Conservation (phyloP, 1,139 yeast genomes). For the Casaregolazyma suthepensis region DNA sequence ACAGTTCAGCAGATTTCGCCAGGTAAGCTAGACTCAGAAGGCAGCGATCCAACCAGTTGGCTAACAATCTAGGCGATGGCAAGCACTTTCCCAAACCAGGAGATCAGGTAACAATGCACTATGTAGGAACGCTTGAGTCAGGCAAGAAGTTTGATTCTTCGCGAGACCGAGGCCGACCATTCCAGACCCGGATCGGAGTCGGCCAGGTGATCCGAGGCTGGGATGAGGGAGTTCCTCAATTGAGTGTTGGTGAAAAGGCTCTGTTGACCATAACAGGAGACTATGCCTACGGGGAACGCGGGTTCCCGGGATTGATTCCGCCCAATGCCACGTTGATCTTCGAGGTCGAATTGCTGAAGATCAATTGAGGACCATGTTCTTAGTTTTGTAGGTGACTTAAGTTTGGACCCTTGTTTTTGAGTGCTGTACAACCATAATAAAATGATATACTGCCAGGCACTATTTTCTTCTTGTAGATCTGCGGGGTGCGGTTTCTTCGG, state of each 20-base stretch:
- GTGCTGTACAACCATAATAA: background rate
- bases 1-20: slow-evolving; percentile 33
- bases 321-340: slow-evolving; percentile 91
- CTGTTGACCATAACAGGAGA: slow-evolving; percentile 86
- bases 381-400: background rate
- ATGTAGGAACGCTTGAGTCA: slow-evolving; percentile 88
- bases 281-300: slow-evolving; percentile 90
- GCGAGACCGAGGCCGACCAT: slow-evolving; percentile 88
- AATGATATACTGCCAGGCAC: background rate
- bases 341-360: slow-evolving; percentile 83
- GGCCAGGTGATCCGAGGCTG: slow-evolving; percentile 96
- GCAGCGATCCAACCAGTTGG: background rate
- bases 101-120: slow-evolving; percentile 79
- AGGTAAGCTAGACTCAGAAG: slow-evolving; percentile 21
- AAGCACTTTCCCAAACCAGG: slow-evolving; percentile 79
- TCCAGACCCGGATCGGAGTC: slow-evolving; percentile 88
- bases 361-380: slow-evolving; percentile 40
- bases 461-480: slow-evolving; percentile 5
- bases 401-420: slow-evolving; percentile 1
- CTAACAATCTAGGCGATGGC: slow-evolving; percentile 58
- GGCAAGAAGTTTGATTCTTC: slow-evolving; percentile 96
- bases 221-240: slow-evolving; percentile 90
- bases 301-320: slow-evolving; percentile 94
- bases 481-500: background rate
- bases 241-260: slow-evolving; percentile 89